These are phyloP conservation scores for Schizothecium vesticola DNA, from an alignment of 495 filamentous ascomycete species.

Conservation along the genomic window DNA sequence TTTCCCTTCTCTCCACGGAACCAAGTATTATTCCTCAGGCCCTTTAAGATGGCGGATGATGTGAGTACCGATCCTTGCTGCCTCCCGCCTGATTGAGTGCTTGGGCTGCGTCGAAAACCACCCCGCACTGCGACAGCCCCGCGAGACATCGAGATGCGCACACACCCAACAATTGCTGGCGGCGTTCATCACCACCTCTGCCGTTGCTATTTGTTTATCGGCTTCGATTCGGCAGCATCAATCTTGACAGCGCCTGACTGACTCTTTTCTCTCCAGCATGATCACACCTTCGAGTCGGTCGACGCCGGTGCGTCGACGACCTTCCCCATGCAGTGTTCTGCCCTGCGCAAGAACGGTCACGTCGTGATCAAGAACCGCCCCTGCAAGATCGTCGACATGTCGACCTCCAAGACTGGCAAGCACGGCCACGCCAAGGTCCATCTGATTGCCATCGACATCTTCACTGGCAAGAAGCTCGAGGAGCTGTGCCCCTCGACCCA, in stretches of 20 bases:
- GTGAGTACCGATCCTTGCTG: slow-evolving; percentile 26
- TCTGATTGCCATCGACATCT: slow-evolving; percentile 94
- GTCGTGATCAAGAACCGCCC: slow-evolving; percentile 97
- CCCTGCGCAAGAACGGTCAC: slow-evolving; percentile 95
- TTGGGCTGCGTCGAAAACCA: slow-evolving; percentile 21
- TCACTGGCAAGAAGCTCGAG: slow-evolving; percentile 98
- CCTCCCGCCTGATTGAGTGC: slow-evolving; percentile 16
- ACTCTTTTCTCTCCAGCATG: slow-evolving; percentile 54
- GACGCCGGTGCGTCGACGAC: slow-evolving; percentile 92
- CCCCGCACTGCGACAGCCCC: slow-evolving; percentile 30
- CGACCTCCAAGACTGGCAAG: slow-evolving; percentile 99
- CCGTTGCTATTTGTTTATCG: slow-evolving; percentile 1
- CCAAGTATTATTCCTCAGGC: slow-evolving; percentile 32
- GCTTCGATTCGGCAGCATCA: not conserved
- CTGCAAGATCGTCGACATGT: slow-evolving; percentile 99
- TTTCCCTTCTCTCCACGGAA: slow-evolving; percentile 19
- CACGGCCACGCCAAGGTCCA: slow-evolving; percentile 99
- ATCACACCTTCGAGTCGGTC: slow-evolving; percentile 84
- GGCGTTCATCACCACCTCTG: not conserved
- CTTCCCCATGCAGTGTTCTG: slow-evolving; percentile 98
- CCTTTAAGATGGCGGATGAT: slow-evolving; percentile 44
- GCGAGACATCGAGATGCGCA: slow-evolving; percentile 16
- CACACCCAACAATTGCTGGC: not conserved
- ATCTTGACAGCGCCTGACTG: not conserved
- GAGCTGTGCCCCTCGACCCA: slow-evolving; percentile 99